A percentile compares a stretch with the other conserved stretches of the same genome.
Conservation (phyloP, 164 flowering plant genomes). For the Platanus orientalis region DNA sequence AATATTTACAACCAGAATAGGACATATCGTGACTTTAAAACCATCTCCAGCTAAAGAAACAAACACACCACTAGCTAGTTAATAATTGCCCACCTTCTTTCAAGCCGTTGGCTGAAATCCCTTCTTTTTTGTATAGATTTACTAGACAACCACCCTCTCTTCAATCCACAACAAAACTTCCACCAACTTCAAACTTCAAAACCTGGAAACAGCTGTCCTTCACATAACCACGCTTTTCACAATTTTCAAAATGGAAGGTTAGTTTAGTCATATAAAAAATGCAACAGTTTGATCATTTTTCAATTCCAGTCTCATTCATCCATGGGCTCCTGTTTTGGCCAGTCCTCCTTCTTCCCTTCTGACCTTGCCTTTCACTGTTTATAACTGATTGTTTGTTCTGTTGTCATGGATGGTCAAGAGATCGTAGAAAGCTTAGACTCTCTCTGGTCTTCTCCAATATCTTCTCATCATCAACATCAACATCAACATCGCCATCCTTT, state of each 20-base stretch:
- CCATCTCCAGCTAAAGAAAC: not conserved
- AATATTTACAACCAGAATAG: too few species aligned
- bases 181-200: too few species aligned
- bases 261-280: too few species aligned
- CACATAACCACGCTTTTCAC: too few species aligned
- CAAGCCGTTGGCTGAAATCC: slow-evolving; percentile 5
- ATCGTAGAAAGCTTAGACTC: slow-evolving; percentile 32
- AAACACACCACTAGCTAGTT: not conserved
- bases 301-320: too few species aligned
- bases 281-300: not conserved
- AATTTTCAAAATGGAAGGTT: too few species aligned
- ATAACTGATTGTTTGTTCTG: not conserved
- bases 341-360: not conserved
- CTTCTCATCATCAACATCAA: slow-evolving; percentile 17
- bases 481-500: not conserved
- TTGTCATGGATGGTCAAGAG: too few species aligned
- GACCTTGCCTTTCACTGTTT: not conserved
- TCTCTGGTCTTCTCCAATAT: slow-evolving; percentile 42
- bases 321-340: not conserved
- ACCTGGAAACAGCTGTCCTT: not conserved
- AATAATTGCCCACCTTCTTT: too few species aligned
- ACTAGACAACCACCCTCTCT: not conserved
- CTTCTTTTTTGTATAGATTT: not conserved
- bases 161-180: not conserved
- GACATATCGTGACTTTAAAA: slow-evolving; percentile 5